Percentiles rank a stretch among this genome's conserved stretches.
Conservation (phyloP, 257 asterid genomes). For the Cruciata laevipes region DNA sequence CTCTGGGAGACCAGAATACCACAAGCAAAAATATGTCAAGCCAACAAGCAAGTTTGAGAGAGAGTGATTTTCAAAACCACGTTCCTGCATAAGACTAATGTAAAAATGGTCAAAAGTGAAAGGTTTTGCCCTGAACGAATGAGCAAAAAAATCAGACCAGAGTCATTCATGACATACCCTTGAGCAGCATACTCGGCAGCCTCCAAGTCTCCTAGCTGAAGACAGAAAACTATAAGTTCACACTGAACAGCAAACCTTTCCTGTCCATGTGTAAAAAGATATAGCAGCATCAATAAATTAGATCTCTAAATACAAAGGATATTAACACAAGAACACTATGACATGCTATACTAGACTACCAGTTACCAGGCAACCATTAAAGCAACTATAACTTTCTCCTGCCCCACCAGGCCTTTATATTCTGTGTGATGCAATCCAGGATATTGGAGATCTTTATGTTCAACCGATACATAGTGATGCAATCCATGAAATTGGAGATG, state of each 20-base stretch:
- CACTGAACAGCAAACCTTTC: conserved; percentile 49
- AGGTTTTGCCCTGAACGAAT: background rate
- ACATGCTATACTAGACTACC: background rate
- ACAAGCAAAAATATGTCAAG: conserved; percentile 52
- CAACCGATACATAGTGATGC: too few species aligned
- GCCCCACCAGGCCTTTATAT: too few species aligned
- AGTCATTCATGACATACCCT: conserved; percentile 31
- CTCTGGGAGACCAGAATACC: conserved; percentile 62
- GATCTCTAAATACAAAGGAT: background rate
- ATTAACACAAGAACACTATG: background rate
- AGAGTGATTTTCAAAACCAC: conserved; percentile 52
- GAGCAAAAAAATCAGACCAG: background rate
- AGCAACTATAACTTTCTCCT: background rate
- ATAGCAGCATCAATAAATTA: too few species aligned
- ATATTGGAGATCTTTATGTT: too few species aligned
- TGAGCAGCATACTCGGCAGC: conserved; percentile 52
- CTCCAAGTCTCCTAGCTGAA: conserved; percentile 35
- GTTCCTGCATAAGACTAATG: conserved; percentile 61
- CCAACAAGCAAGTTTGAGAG: conserved; percentile 73
- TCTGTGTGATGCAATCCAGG: too few species aligned
- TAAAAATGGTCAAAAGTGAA: conserved; percentile 17
- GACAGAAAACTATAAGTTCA: conserved; percentile 53
- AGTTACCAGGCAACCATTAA: background rate
- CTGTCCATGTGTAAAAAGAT: conserved; percentile 33
- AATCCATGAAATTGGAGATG: too few species aligned